Evolutionary conservation across 2,329 filamentous ascomycete species (phyloP).

Genomic region (Claviceps maximensis): DNA sequence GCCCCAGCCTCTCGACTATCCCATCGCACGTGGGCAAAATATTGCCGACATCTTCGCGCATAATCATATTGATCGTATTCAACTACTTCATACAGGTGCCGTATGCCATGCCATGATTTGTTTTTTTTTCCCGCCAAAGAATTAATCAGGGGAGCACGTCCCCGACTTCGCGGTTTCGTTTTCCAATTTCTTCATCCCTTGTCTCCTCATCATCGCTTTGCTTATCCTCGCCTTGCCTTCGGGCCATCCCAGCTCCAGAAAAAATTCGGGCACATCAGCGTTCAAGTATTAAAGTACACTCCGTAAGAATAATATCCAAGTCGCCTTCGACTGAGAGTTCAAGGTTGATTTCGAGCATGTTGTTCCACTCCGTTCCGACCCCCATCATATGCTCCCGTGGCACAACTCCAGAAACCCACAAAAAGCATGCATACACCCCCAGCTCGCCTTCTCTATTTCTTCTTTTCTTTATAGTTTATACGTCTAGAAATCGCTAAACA

Average conservation of each 20-base stretch:
- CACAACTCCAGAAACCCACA: background rate
- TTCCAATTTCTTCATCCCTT: background rate
- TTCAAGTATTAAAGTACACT: background rate
- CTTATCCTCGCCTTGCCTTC: background rate
- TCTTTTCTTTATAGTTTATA: background rate
- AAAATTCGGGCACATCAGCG: background rate
- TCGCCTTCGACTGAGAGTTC: background rate
- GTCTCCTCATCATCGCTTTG: background rate
- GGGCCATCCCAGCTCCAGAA: background rate
- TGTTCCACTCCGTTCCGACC: background rate
- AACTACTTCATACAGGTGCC: conserved; percentile 5
- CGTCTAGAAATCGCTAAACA: conserved; percentile 61
- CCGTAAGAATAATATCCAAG: background rate
- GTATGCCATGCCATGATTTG: background rate
- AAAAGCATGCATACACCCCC: background rate
- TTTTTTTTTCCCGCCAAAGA: background rate
- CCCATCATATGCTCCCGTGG: background rate
- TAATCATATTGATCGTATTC: background rate
- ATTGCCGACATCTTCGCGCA: background rate
- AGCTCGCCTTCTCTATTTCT: background rate
- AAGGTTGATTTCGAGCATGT: background rate
- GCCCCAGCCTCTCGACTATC: background rate
- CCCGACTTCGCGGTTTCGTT: background rate
- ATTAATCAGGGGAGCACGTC: background rate
- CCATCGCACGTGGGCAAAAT: too few species aligned